Conservation (phyloP, 345 rosid genomes). For the Salix suchowensis region DNA sequence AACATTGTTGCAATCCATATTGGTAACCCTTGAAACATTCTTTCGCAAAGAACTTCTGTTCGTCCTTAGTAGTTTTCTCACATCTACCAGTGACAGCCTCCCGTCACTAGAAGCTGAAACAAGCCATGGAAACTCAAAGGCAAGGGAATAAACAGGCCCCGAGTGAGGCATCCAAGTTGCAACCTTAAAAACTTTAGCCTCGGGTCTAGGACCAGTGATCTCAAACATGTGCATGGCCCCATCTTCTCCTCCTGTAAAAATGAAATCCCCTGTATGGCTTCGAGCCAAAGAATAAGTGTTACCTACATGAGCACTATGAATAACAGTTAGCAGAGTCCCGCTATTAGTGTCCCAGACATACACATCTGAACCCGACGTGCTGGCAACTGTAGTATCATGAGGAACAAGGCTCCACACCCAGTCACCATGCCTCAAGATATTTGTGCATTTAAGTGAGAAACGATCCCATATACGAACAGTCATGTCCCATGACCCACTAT, state of each 20-base stretch:
- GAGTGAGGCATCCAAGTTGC: slow-evolving; percentile 86
- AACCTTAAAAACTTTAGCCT: slow-evolving; percentile 34
- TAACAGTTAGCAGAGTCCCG: slow-evolving; percentile 50
- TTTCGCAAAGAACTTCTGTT: slow-evolving; percentile 28
- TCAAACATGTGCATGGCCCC: slow-evolving; percentile 88
- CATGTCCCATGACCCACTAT: slow-evolving; percentile 97
- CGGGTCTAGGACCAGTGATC: slow-evolving; percentile 26
- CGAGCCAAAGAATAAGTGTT: slow-evolving; percentile 62
- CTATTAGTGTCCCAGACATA: slow-evolving; percentile 59
- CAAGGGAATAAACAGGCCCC: slow-evolving; percentile 72
- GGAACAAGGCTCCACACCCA: slow-evolving; percentile 90
- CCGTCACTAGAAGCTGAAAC: slow-evolving; percentile 90
- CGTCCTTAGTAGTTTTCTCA: slow-evolving; percentile 65
- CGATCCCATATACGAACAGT: slow-evolving; percentile 88
- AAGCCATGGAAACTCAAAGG: slow-evolving; percentile 98
- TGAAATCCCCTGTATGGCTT: slow-evolving; percentile 74
- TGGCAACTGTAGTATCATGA: slow-evolving; percentile 55
- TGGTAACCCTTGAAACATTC: slow-evolving; percentile 31
- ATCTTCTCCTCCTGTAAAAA: slow-evolving; percentile 93
- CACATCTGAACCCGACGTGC: slow-evolving; percentile 76
- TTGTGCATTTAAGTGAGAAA: slow-evolving; percentile 53
- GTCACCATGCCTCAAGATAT: slow-evolving; percentile 74
- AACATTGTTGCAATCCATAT: slow-evolving; percentile 23
- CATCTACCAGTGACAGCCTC: slow-evolving; percentile 67
- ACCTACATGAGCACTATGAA: slow-evolving; percentile 61